These are phyloP conservation scores for Ophiocordyceps camponoti-floridani DNA, from an alignment of 2,329 filamentous ascomycete species.

Conservation along the genomic window DNA sequence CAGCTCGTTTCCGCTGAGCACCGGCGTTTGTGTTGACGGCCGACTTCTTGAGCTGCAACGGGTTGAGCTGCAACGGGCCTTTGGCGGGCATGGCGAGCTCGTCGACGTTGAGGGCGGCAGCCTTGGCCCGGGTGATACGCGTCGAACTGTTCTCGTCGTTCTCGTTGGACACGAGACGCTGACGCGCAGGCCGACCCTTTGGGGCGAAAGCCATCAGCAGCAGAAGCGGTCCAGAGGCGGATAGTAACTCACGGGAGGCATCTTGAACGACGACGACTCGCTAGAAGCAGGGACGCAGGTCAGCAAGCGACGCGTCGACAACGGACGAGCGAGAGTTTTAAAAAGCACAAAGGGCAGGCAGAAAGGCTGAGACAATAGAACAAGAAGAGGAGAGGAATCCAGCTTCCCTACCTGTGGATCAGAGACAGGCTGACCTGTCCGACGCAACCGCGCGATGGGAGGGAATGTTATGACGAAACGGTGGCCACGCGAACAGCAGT, in stretches of 20 bases:
- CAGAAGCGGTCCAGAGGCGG: conserved; percentile 75
- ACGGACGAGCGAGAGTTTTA: not conserved
- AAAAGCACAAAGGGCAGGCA: conserved; percentile 19
- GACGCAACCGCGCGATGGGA: conserved; percentile 14
- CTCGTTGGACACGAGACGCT: conserved; percentile 69
- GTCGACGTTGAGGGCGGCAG: conserved; percentile 53
- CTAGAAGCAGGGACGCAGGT: not conserved
- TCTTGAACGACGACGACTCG: conserved; percentile 44
- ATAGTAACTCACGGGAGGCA: conserved; percentile 17
- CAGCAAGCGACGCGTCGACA: not conserved
- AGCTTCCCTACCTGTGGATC: conserved; percentile 16
- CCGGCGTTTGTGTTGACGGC: conserved; percentile 29
- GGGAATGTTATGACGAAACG: conserved; percentile 15
- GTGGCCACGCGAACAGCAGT: conserved; percentile 9
- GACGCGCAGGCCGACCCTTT: conserved; percentile 51
- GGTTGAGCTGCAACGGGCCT: conserved; percentile 50
- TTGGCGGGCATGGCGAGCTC: conserved; percentile 38
- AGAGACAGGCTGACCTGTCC: conserved; percentile 12
- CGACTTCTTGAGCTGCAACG: conserved; percentile 57
- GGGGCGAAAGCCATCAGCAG: conserved; percentile 44
- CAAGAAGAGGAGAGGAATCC: conserved; percentile 7
- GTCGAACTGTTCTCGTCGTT: conserved; percentile 85
- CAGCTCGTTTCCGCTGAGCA: conserved; percentile 53
- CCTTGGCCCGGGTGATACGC: conserved; percentile 85
- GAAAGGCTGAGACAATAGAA: conserved; percentile 14